These are phyloP conservation scores for Wickerhamomyces ciferrii DNA, from an alignment of 805 yeast species.

Conservation along the genomic window DNA sequence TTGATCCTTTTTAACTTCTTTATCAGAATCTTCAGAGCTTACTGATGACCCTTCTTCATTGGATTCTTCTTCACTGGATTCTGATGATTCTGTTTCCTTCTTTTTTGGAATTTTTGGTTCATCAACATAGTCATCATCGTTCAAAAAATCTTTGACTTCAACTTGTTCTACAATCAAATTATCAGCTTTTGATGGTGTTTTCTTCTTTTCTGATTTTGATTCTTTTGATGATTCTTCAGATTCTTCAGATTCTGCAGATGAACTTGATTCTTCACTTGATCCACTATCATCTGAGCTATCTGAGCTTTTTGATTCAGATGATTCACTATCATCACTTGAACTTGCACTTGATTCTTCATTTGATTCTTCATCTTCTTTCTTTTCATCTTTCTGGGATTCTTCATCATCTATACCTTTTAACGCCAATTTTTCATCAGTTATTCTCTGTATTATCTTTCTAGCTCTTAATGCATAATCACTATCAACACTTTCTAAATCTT, in stretches of 20 bases:
- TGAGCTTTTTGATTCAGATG: not conserved
- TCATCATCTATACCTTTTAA: constrained; percentile 18
- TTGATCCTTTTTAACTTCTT: constrained; percentile 3
- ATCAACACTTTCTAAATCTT: constrained; percentile 18
- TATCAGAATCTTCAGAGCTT: constrained; percentile 5
- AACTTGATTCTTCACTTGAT: not conserved
- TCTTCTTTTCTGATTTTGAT: not conserved
- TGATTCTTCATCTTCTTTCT: constrained; percentile 3
- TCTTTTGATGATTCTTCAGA: constrained; percentile 5
- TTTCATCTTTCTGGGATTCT: constrained; percentile 9
- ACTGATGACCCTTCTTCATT: not conserved
- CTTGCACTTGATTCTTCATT: constrained; percentile 6
- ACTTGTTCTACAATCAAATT: constrained; percentile 38
- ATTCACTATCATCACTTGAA: not conserved
- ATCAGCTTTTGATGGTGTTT: not conserved
- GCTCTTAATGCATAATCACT: constrained; percentile 23
- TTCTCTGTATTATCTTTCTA: constrained; percentile 14
- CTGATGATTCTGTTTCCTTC: constrained; percentile 2
- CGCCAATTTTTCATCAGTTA: constrained; percentile 12
- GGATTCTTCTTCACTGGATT: constrained; percentile 1
- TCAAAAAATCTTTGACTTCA: constrained; percentile 31
- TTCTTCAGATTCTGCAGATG: constrained; percentile 1
- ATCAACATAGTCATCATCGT: constrained; percentile 6
- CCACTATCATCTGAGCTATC: not conserved
- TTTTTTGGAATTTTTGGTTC: not conserved